phyloP scores from a whole-genome alignment of 2,329 filamentous ascomycete species.

The Blumeria hordei region DNA sequence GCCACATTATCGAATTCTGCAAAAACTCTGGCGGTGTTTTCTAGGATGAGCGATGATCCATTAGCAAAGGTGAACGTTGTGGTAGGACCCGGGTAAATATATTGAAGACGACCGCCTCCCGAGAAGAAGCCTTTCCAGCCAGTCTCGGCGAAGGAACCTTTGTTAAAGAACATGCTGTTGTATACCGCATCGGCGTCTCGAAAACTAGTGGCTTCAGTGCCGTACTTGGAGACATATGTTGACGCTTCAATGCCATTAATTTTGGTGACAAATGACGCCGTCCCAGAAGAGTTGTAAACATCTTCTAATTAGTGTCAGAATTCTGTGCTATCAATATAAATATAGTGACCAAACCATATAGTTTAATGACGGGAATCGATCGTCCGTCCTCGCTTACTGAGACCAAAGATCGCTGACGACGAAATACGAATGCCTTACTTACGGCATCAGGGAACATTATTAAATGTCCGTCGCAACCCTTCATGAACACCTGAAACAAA shows the following conservation, averaged over 20 bases:
- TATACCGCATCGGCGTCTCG: conserved; percentile 19
- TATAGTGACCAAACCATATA: background rate
- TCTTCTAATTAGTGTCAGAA: conserved; percentile 14
- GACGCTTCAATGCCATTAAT: conserved; percentile 30
- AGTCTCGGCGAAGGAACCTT: conserved; percentile 5
- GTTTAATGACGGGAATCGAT: conserved; percentile 21
- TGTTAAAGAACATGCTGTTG: conserved; percentile 18
- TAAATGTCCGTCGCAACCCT: conserved; percentile 41
- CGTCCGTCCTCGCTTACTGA: conserved; percentile 34
- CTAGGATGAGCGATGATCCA: conserved; percentile 14
- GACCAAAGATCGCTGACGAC: conserved; percentile 25
- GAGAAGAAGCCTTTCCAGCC: conserved; percentile 16
- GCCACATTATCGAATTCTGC: conserved; percentile 6
- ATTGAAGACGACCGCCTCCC: conserved; percentile 12
- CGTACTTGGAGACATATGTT: conserved; percentile 22
- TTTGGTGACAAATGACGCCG: conserved; percentile 22
- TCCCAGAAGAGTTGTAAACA: conserved; percentile 16
- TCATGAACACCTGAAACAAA: conserved; percentile 25
- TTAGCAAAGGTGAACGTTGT: conserved; percentile 18
- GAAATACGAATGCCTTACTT: conserved; percentile 23
- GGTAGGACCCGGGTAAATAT: conserved; percentile 16
- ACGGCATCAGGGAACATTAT: conserved; percentile 27
- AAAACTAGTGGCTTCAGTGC: conserved; percentile 13
- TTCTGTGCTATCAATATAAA: background rate
- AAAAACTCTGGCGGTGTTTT: conserved; percentile 16